Base-by-base conservation (phyloP, 768 basidiomycete species). In the Lyophyllum shimeji region DNA sequence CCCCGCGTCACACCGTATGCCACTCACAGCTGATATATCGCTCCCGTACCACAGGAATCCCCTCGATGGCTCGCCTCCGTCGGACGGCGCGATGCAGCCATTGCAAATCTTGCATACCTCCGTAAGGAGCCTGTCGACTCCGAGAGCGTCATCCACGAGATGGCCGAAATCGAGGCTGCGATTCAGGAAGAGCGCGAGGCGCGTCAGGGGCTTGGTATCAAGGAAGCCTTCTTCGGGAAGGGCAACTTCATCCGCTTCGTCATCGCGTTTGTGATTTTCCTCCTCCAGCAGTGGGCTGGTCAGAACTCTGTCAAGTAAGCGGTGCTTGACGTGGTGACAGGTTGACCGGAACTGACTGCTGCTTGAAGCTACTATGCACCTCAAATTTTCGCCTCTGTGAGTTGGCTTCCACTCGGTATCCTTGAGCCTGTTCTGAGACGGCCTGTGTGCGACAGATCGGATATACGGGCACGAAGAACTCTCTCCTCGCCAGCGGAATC, bases 241-340 rank as follows among this genome's bases (percentile, higher is more conserved):
- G 93, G 93, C 39, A 93, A 94, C 70, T 80, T 84, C 42, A 74
- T 87, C 59, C 85, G 93, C 20, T 95, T 95, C 73, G 74, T 88
- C 18, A 92, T 95, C 63, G 92, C 93, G 1, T 85, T 90, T 63
- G 69, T 81, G 20, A 89, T 92, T 55, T 92, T 93, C 75, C 68
- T 89, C 53, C 73, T 93, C 11, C 93, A 94, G 62, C 90, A 94
- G 66, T 92, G 87, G 87, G 81, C 82, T 34, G 93, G 93, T 1
- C 92, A 94, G 67, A 91, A 95, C 69, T 85, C 86, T 0, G 87
- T 94, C 58, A 76, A 75, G 78, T 81, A 55, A 46, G 75, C 61
- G 15, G 59, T n/a, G 5, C 2, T 43, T 17, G 21, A 17, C 4
- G 34, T 18, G 2, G 54, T 49, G 29, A 39, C 3, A 25, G 23